Base-by-base conservation (phyloP, 192 early-diverging fungal species). In the Backusella tuberculispora region DNA sequence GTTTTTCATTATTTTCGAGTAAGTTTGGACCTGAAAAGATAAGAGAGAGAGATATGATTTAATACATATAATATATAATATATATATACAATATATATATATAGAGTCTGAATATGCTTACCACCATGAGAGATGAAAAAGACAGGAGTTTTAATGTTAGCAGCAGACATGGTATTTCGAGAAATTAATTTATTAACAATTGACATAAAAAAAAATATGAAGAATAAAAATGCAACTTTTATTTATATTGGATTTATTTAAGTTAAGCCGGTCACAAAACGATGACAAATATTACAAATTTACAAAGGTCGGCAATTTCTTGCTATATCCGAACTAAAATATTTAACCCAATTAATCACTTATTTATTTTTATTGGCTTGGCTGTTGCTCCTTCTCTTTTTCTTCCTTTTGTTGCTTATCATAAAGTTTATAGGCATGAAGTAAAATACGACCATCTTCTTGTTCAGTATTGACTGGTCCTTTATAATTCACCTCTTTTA, bases 101-200 rank as follows among this genome's bases (percentile, higher is more conserved):
- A 34, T 34, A 34, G 29, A 34, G 1, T 34, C 29, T 34, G 2
- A 34, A 34, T 34, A 34, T 0, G 1, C 29, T 34, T 71, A 72
- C 75, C 76, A 41, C 76, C 76, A 19, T 78, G 76, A 44, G 76
- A 78, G 4, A 78, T 44, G n/a, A 78, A 78, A 12, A 78, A 78
- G n/a, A 73, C 71, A 38, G 76, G 76, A 19, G 73, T 19, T 69
- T 37, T 69, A 34, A 21, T 26, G 17, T 21, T 7, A 34, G 34
- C 6, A 29, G 60, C 10, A 50, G 37, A 38, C 66, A 67, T 67
- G 37, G 4, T 21, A 41, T 10, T 6, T n/a, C 8, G 66, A 19
- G 41, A 46, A 34, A 34, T 40, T 1, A 60, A 21, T 19, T 17
- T 38, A 41, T 64, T 2, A 73, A 38, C 24, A 14, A 53, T 44